Base-by-base conservation (phyloP, 352 stramenopile genomes). In the Pythium diclinum region DNA sequence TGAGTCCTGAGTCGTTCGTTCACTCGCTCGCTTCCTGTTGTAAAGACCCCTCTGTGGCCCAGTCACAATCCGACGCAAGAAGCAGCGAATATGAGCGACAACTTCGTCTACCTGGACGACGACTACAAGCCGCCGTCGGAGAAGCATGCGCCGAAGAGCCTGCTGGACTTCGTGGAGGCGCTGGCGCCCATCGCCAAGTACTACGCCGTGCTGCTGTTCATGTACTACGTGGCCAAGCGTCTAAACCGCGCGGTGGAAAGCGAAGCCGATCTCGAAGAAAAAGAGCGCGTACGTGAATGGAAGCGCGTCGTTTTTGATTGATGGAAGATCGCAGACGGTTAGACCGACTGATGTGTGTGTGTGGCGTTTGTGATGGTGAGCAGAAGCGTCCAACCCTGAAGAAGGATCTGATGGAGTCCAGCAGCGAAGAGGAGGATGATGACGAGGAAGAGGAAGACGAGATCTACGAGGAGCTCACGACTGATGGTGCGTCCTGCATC, bases 171-270 rank as follows among this genome's bases (percentile, higher is more conserved):
- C 59, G 51, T 67, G 21, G 64, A 67, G 63, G 55, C 80, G 19
- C 53, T 93, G 8, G 65, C 77, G 56, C 84, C 84, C n/a, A 77
- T 93, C 61, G 32, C 82, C 55, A 91, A 93, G 77, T 91, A 91
- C 71, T 93, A 91, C 61, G 66, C 79, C 44, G 68, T 85, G 49
- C 64, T 93, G 11, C 53, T 91, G 19, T 67, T 76, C 10, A 59
- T 90, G 40, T 93, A 85, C 68, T 68, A 77, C 9, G 68, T 78
- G 6, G 82, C 83, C 23, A 77, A 81, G 57, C 77, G 77, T 54
- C 76, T 91, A 55, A 91, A 91, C 61, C 61, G 63, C 30, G 73
- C 82, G 57, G 46, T 93, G 42, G 81, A 89, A 34, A 61, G 63
- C 28, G 85, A 90, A 58, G 72, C 73, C 42, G 51, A 64, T 14